phyloP scores from a whole-genome alignment of 306 rosid genomes.

The Rosa multiflora region DNA sequence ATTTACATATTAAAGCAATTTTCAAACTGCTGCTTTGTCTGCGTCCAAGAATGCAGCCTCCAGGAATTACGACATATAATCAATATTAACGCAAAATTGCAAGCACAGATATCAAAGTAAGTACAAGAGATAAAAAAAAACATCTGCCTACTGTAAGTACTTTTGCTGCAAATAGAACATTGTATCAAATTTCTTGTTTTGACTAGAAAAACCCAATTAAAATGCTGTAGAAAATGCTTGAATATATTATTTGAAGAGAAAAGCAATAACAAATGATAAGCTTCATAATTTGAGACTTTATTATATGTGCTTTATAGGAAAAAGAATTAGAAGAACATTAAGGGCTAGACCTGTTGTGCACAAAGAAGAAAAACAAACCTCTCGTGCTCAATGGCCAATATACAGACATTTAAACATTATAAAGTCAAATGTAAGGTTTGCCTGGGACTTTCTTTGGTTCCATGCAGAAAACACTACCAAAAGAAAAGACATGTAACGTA shows the following conservation, averaged over 20 bases:
- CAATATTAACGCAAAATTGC: not conserved
- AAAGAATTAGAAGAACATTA: constrained; percentile 5
- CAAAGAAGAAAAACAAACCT: constrained; percentile 31
- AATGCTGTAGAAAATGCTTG: not conserved
- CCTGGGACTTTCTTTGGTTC: not conserved
- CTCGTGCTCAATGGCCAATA: not conserved
- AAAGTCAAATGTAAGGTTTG: not conserved
- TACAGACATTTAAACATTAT: not conserved
- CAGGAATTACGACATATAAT: not conserved
- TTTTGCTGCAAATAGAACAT: not conserved
- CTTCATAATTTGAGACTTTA: not conserved
- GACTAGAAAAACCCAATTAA: not conserved
- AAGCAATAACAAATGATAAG: not conserved
- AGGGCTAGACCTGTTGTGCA: not conserved
- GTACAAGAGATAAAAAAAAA: not conserved
- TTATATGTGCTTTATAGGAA: not conserved
- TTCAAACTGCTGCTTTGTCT: not conserved
- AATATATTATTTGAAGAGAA: not conserved
- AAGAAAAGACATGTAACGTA: not conserved
- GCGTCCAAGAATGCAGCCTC: not conserved
- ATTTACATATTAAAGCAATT: not conserved
- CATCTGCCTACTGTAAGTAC: not conserved
- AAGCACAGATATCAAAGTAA: not conserved
- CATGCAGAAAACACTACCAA: not conserved
- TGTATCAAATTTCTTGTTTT: not conserved